Percentiles rank a stretch among this genome's conserved stretches.
Evolutionary conservation across 2,329 filamentous ascomycete genomes (phyloP).

Genomic region (Ophiosphaerella herpotricha): DNA sequence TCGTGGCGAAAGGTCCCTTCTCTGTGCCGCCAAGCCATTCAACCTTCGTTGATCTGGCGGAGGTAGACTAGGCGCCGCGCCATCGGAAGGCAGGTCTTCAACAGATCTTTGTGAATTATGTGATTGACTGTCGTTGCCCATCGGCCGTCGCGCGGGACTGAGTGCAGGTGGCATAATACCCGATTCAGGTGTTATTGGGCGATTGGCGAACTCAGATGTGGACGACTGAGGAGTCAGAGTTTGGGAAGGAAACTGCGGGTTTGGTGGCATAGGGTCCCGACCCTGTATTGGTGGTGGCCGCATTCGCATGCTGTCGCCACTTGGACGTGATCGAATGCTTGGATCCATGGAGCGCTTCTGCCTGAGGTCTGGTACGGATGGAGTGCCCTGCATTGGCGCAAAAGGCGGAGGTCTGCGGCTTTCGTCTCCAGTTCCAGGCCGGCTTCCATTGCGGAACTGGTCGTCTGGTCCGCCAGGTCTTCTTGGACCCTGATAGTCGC

Average conservation of each 20-base stretch:
- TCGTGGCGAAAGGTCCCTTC: slow-evolving; percentile 37
- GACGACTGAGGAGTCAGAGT: slow-evolving; percentile 49
- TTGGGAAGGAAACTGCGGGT: slow-evolving; percentile 34
- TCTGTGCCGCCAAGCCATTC: slow-evolving; percentile 33
- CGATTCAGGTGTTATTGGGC: slow-evolving; percentile 41
- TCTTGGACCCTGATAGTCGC: slow-evolving; percentile 23
- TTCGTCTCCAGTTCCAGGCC: slow-evolving; percentile 37
- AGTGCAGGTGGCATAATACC: slow-evolving; percentile 26
- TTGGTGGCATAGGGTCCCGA: slow-evolving; percentile 35
- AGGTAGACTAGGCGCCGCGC: slow-evolving; percentile 19
- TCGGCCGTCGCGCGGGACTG: slow-evolving; percentile 32
- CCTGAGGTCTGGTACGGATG: slow-evolving; percentile 34
- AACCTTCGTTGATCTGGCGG: slow-evolving; percentile 33
- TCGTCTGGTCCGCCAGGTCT: slow-evolving; percentile 27
- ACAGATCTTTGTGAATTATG: slow-evolving; percentile 35
- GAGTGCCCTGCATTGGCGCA: slow-evolving; percentile 23
- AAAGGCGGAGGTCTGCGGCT: slow-evolving; percentile 31
- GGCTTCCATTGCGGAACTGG: slow-evolving; percentile 19
- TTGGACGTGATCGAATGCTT: slow-evolving; percentile 39
- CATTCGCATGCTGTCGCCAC: slow-evolving; percentile 43
- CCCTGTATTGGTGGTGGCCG: slow-evolving; percentile 29
- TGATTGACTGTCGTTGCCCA: slow-evolving; percentile 37
- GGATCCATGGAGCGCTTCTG: slow-evolving; percentile 42
- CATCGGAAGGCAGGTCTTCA: slow-evolving; percentile 33
- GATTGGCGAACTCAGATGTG: slow-evolving; percentile 39